Percentiles rank a stretch among this genome's conserved stretches.
Evolutionary conservation across 257 asterid species (phyloP).

Genomic region (Paraleonurus japonicus): DNA sequence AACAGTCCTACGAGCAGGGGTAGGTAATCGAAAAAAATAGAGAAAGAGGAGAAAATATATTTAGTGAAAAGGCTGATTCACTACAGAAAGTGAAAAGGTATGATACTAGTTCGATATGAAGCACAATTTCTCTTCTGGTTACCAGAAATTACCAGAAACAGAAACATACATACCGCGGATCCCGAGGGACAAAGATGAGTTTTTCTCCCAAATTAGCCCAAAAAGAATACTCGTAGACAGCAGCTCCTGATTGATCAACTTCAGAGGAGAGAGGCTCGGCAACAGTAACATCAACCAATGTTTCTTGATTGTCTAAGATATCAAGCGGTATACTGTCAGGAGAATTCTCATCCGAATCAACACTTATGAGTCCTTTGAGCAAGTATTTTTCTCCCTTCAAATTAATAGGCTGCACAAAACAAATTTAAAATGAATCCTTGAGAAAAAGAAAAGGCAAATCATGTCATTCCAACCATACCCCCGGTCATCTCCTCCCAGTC

Average conservation of each 20-base stretch:
- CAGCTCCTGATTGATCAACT: constrained; percentile 42
- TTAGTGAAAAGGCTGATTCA: constrained; percentile 7
- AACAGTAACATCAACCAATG: constrained; percentile 48
- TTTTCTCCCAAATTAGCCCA: constrained; percentile 78
- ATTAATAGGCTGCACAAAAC: constrained; percentile 67
- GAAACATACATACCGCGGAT: constrained; percentile 55
- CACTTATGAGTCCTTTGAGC: constrained; percentile 65
- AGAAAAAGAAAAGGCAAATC: background rate
- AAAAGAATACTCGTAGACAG: constrained; percentile 63
- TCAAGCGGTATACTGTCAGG: constrained; percentile 65
- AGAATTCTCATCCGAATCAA: constrained; percentile 46
- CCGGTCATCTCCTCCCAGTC: constrained; percentile 18
- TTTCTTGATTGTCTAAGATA: constrained; percentile 53
- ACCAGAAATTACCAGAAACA: background rate
- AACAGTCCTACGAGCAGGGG: background rate
- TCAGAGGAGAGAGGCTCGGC: constrained; percentile 48
- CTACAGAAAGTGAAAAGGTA: background rate
- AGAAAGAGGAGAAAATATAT: constrained; percentile 10
- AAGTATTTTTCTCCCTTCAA: constrained; percentile 86
- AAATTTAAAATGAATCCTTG: constrained; percentile 22
- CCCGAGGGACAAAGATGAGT: constrained; percentile 71
- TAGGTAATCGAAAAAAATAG: constrained; percentile 4
- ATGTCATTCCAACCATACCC: background rate
- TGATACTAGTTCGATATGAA: constrained; percentile 12
- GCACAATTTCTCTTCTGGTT: background rate